A percentile compares a stretch with the other conserved stretches of the same genome.
Conservation (phyloP, 2,329 filamentous ascomycete genomes). For the Coniella vitis region DNA sequence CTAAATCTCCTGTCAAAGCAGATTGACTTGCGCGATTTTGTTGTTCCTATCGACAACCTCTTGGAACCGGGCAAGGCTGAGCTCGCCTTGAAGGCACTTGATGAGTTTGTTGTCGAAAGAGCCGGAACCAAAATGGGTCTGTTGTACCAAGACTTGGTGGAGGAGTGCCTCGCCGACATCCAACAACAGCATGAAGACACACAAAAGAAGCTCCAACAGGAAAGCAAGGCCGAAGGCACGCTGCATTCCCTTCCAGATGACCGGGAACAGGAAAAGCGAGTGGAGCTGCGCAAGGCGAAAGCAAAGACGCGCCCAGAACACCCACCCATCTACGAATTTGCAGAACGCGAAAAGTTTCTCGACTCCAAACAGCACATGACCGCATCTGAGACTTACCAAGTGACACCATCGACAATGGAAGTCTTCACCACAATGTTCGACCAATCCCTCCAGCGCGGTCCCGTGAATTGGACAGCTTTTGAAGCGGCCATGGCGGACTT, state of each 20-base stretch:
- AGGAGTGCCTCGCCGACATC: slow-evolving; percentile 30
- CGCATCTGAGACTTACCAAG: slow-evolving; percentile 24
- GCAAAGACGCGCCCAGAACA: slow-evolving; percentile 36
- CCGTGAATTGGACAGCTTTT: slow-evolving; percentile 31
- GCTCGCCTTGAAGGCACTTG: slow-evolving; percentile 28
- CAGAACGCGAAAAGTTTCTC: not conserved
- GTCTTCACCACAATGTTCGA: slow-evolving; percentile 32
- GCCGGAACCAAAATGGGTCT: slow-evolving; percentile 33
- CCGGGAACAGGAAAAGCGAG: slow-evolving; percentile 16
- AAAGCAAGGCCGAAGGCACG: slow-evolving; percentile 18
- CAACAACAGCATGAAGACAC: slow-evolving; percentile 22
- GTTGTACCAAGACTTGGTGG: slow-evolving; percentile 36
- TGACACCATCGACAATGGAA: slow-evolving; percentile 29
- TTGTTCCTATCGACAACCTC: slow-evolving; percentile 35
- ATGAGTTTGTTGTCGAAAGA: slow-evolving; percentile 31
- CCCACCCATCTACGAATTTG: slow-evolving; percentile 28
- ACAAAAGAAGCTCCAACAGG: slow-evolving; percentile 20
- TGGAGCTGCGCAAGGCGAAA: slow-evolving; percentile 33
- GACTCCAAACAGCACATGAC: not conserved
- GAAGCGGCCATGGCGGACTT: slow-evolving; percentile 26
- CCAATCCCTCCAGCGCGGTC: slow-evolving; percentile 19
- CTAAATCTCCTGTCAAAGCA: slow-evolving; percentile 31
- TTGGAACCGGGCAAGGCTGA: slow-evolving; percentile 32
- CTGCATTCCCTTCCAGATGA: slow-evolving; percentile 16
- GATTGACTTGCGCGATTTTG: slow-evolving; percentile 34